These are phyloP conservation scores for Phytophthora macrochlamydospora DNA, from an alignment of 352 stramenopile genomes.

Conservation along the genomic window DNA sequence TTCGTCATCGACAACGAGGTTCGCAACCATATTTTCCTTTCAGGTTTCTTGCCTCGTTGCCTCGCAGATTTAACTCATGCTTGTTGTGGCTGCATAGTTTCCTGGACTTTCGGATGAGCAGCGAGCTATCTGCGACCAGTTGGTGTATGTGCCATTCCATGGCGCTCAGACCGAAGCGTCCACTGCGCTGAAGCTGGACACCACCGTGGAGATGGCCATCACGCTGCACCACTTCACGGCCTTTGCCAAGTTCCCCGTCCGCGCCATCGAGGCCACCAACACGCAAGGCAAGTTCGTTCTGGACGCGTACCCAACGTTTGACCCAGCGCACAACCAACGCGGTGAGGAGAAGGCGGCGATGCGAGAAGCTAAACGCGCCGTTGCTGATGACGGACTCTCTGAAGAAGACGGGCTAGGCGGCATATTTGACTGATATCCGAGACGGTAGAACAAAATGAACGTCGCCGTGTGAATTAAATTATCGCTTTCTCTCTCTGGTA, in stretches of 20 bases:
- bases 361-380: slow-evolving; percentile 52
- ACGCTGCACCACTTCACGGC: slow-evolving; percentile 72
- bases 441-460: slow-evolving; percentile 26
- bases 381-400: slow-evolving; percentile 46
- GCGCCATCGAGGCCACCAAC: slow-evolving; percentile 60
- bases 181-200: slow-evolving; percentile 48
- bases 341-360: slow-evolving; percentile 46
- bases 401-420: slow-evolving; percentile 43
- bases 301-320: slow-evolving; percentile 60
- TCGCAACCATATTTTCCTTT: background rate
- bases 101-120: slow-evolving; percentile 62
- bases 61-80: background rate
- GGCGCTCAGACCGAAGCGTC: slow-evolving; percentile 46
- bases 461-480: slow-evolving; percentile 34
- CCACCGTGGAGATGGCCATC: slow-evolving; percentile 68
- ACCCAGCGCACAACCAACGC: slow-evolving; percentile 33
- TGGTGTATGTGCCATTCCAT: slow-evolving; percentile 66
- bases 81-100: slow-evolving; percentile 27
- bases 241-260: slow-evolving; percentile 60
- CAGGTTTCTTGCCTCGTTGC: background rate
- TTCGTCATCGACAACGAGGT: slow-evolving; percentile 85
- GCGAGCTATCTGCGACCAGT: slow-evolving; percentile 65
- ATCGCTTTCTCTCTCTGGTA: slow-evolving; percentile 14
- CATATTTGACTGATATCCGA: slow-evolving; percentile 43
- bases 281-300: slow-evolving; percentile 84